These are phyloP conservation scores for Baeospora myosura DNA, from an alignment of 1,284 basidiomycete genomes.

Conservation along the genomic window DNA sequence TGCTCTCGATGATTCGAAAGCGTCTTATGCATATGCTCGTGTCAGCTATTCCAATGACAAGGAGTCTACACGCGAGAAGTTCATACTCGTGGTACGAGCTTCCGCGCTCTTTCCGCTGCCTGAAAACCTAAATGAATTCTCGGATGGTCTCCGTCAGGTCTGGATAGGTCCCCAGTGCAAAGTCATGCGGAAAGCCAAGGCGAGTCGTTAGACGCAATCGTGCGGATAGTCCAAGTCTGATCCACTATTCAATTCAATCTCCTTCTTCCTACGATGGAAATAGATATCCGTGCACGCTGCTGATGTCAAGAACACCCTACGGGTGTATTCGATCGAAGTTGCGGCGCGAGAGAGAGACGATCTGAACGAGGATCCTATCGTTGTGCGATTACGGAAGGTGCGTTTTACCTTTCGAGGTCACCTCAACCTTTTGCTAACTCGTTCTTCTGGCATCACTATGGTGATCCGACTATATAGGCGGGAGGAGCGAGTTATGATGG, in stretches of 20 bases:
- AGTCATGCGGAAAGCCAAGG: constrained; percentile 88
- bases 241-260: constrained; percentile 22
- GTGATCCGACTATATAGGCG: constrained; percentile 37
- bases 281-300: constrained; percentile 85
- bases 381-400: constrained; percentile 69
- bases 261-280: constrained; percentile 11
- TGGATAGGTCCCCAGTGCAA: constrained; percentile 86
- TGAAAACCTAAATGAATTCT: constrained; percentile 1
- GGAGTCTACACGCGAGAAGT: constrained; percentile 84
- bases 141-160: constrained; percentile 23
- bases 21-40: constrained; percentile 78
- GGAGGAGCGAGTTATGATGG: constrained; percentile 80
- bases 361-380: constrained; percentile 74
- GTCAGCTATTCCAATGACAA: constrained; percentile 83
- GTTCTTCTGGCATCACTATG: constrained; percentile 1
- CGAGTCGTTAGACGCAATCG: constrained; percentile 25
- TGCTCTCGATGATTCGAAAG: constrained; percentile 66
- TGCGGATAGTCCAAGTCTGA: constrained; percentile 23
- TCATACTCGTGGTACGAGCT: constrained; percentile 65
- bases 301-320: constrained; percentile 76
- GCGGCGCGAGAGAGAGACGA: constrained; percentile 75
- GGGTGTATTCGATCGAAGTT: constrained; percentile 80
- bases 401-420: constrained; percentile 4
- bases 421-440: constrained; percentile 1
- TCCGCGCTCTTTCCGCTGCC: constrained; percentile 9